A percentile compares a stretch with the other conserved stretches of the same genome.
Evolutionary conservation across 2,329 filamentous ascomycete genomes (phyloP).

Genomic region (Penicillium sp.): DNA sequence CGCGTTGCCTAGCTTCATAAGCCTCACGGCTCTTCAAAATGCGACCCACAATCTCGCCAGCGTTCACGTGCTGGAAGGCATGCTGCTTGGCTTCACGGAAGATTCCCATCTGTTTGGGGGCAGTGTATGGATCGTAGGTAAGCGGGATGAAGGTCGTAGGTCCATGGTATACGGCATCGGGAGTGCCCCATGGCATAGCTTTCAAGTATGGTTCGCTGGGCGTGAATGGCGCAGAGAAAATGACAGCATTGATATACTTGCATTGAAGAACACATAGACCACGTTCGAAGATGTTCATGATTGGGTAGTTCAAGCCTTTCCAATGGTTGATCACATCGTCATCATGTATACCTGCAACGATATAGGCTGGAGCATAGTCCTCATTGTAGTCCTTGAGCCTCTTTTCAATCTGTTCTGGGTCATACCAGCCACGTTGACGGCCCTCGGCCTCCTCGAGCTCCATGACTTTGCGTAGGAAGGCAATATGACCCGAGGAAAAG

Average conservation of each 20-base stretch:
- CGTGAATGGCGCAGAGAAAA: conserved; percentile 88
- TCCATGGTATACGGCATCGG: conserved; percentile 89
- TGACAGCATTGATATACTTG: conserved; percentile 80
- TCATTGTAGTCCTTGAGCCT: conserved; percentile 62
- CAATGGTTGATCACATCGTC: conserved; percentile 93
- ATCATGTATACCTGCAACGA: conserved; percentile 92
- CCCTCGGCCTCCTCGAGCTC: conserved; percentile 70
- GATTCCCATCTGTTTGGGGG: conserved; percentile 77
- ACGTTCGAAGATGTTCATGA: conserved; percentile 99
- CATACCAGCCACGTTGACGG: conserved; percentile 70
- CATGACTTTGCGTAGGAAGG: conserved; percentile 79
- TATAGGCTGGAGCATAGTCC: conserved; percentile 78
- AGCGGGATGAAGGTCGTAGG: conserved; percentile 82
- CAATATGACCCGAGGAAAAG: conserved; percentile 95
- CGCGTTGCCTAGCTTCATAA: conserved; percentile 87
- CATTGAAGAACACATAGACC: conserved; percentile 95
- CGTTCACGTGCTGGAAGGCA: conserved; percentile 82
- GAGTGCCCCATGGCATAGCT: conserved; percentile 69
- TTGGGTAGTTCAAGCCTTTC: conserved; percentile 98
- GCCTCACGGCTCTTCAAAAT: conserved; percentile 83
- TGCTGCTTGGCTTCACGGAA: conserved; percentile 77
- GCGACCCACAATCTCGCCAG: conserved; percentile 83
- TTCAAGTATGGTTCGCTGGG: conserved; percentile 77
- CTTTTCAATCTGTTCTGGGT: conserved; percentile 61
- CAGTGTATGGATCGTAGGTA: conserved; percentile 77